Percentiles rank a stretch among this genome's conserved stretches.
These are phyloP conservation scores for Neopestalotiopsis rosae DNA, from an alignment of 2,329 filamentous ascomycete species.

Conservation along the genomic window DNA sequence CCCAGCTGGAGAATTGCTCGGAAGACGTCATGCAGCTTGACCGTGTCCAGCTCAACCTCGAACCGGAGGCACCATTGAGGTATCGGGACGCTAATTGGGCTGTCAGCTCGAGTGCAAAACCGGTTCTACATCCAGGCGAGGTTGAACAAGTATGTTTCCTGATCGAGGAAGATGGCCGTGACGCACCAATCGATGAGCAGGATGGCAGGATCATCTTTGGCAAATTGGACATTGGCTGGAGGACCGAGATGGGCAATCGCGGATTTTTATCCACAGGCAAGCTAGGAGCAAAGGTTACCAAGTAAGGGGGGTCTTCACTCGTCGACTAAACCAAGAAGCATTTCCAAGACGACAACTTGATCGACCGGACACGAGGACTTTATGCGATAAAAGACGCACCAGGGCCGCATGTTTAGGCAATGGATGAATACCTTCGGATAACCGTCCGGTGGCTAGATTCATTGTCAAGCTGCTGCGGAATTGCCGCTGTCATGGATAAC, in stretches of 20 bases:
- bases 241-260: slow-evolving; percentile 85
- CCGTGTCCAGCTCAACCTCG: slow-evolving; percentile 39
- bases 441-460: too few species aligned
- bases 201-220: slow-evolving; percentile 74
- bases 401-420: too few species aligned
- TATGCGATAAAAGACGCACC: too few species aligned
- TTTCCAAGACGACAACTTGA: neutral
- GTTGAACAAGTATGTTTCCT: slow-evolving; percentile 71
- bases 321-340: neutral
- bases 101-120: slow-evolving; percentile 46
- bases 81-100: slow-evolving; percentile 65
- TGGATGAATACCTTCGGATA: too few species aligned
- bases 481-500: neutral
- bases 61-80: slow-evolving; percentile 55
- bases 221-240: slow-evolving; percentile 85
- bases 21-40: slow-evolving; percentile 78
- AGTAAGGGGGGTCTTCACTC: slow-evolving; percentile 26
- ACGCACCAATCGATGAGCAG: slow-evolving; percentile 51
- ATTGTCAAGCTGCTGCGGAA: neutral
- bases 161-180: slow-evolving; percentile 51
- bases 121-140: slow-evolving; percentile 66
- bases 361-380: slow-evolving; percentile 20
- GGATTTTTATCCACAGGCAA: slow-evolving; percentile 89
- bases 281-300: slow-evolving; percentile 59
- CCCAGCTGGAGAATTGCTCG: slow-evolving; percentile 93